Base-by-base conservation (phyloP, 805 yeast genomes). In the Hemisphaericaspora nanyangensis region DNA sequence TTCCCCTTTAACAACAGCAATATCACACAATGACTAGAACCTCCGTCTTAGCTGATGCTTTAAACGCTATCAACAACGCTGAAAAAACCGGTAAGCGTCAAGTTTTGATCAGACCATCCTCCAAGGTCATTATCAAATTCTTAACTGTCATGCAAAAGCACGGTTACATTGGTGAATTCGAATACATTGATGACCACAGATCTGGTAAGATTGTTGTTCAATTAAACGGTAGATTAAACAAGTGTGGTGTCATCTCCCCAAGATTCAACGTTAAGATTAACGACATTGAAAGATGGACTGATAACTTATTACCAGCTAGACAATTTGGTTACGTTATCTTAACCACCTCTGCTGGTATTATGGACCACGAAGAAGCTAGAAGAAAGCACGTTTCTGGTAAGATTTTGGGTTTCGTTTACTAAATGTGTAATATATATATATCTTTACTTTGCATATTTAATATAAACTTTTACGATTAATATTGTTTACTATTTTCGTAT, bases 311-410 rank as follows among this genome's bases (percentile, higher is more conserved):
- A 68, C 98, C 98, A 72, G 95, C 98, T 56, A 88, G 98, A 85
- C 98, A 90, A 77, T 91, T 90, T 67, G 98, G 98, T 78, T 89
- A 74, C 84, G 90, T 90, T 67, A 86, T 90, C 74, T 82, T 90
- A 71, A 91, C 98, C 76, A 90, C 98, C 61, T 91, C 97, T 63
- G 96, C 97, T 62, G 98, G 98, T 79, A 90, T 90, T 65, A 89
- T 90, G 95, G 97, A 91, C 82, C 98, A 90, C 80, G 97, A 91
- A 81, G 97, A 90, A 80, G 98, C 98, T 66, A 87, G 95, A 84
- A 85, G 97, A 83, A 91, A 90, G 86, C 97, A 90, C 79, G 97
- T 90, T 61, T 88, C 96, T 60, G 98, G 98, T 75, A 90, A 90
- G 83, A 85, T 90, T 75, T 85, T 90, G 68, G 98, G 97, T 70